Evolutionary conservation across 2,329 filamentous ascomycete genomes (phyloP), one percentile per base, ranked within the genome.

Genomic region (Parascedosporium putredinis): DNA sequence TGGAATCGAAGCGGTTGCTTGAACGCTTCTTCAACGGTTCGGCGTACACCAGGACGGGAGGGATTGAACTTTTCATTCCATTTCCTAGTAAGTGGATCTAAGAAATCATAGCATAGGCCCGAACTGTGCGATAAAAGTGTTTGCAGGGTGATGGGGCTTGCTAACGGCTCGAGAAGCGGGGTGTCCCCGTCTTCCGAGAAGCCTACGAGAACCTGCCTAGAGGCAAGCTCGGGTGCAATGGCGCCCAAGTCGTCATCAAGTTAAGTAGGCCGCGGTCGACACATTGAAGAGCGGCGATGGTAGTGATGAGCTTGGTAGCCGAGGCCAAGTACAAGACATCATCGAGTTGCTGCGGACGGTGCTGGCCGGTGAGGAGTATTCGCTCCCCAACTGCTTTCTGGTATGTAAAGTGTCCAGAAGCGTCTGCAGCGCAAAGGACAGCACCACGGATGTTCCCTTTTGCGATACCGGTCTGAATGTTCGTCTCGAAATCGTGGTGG

Each of bases 41-140:
- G 54, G n/a, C 33, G 54, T 2, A 43, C 45, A 3, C 49, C 54
- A 14, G 57, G 54, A 0, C 55, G 31, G 0, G 57, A 47, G 0
- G 56, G 52, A 0, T 55, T 54, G 40, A 65, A 63, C 33, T 62
- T 63, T 29, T 60, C 51, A 8, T 59, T 57, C 66, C 67, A 71
- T 2, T 58, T 62, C 1, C 58, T 61, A 8, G 71, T 52, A 1
- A 52, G 38, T 0, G 69, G 68, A 24, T 64, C 54, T 12, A 69
- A 36, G 51, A 69, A 70, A 51, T 72, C 64, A 56, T 78, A 79
- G 3, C 58, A 57, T 0, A 66, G 54, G 2, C 77, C 76, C 1
- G 74, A 67, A 25, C 67, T 74, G 53, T 79, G 76, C 0, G 71
- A 68, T 16, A 80, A 67, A 1, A 80, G 64, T 59, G 72, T 70